Evolutionary conservation across 2,329 filamentous ascomycete genomes (phyloP).

Genomic region (Claviceps sp.): DNA sequence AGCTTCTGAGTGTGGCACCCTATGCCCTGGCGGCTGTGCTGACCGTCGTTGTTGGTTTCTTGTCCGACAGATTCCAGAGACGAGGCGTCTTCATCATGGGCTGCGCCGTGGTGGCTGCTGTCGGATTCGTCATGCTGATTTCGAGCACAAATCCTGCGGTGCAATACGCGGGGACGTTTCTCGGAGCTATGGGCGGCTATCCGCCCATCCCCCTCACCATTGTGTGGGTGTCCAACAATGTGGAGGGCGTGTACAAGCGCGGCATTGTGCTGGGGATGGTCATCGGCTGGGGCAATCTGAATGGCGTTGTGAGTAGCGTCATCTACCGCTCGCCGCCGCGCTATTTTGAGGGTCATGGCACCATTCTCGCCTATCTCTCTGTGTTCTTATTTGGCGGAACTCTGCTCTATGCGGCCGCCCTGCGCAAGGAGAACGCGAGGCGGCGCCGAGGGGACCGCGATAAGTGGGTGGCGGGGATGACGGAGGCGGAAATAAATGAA

Average conservation of each 20-base stretch:
- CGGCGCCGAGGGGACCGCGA: constrained; percentile 51
- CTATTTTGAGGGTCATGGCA: constrained; percentile 61
- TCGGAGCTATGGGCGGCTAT: constrained; percentile 80
- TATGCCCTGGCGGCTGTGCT: constrained; percentile 25
- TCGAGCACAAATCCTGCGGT: constrained; percentile 48
- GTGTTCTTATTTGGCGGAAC: constrained; percentile 58
- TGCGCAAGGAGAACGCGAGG: constrained; percentile 56
- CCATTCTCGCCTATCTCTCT: constrained; percentile 60
- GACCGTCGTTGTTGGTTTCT: constrained; percentile 37
- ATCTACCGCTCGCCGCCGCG: constrained; percentile 57
- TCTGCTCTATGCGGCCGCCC: constrained; percentile 45
- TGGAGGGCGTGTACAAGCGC: constrained; percentile 82
- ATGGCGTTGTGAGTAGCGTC: constrained; percentile 72
- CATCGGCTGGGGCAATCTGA: constrained; percentile 87
- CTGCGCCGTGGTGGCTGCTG: constrained; percentile 57
- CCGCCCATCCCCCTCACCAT: constrained; percentile 80
- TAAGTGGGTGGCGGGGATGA: constrained; percentile 50
- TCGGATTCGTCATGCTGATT: constrained; percentile 70
- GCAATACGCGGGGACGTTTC: constrained; percentile 72
- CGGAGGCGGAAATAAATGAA: constrained; percentile 44
- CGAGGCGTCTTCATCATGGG: constrained; percentile 72
- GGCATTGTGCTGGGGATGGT: constrained; percentile 79
- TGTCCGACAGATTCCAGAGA: constrained; percentile 60
- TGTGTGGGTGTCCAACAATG: constrained; percentile 77
- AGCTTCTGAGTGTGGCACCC: constrained; percentile 33